phyloP scores from a whole-genome alignment of 768 basidiomycete genomes.

The Mycena chlorophos region DNA sequence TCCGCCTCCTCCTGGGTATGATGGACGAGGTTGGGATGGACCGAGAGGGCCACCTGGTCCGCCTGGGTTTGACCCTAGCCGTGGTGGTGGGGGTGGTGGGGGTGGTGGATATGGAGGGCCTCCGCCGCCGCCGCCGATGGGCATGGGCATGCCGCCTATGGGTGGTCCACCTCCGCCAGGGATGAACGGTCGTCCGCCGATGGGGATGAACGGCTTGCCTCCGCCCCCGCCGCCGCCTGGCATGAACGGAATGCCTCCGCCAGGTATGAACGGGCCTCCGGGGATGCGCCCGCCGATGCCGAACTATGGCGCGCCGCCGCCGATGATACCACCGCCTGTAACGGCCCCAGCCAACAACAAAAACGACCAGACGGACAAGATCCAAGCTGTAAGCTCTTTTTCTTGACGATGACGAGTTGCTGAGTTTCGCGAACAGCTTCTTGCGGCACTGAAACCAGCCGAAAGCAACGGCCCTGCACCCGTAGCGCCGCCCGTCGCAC shows the following conservation, averaged over 20 bases:
- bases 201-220: no score
- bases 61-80: slow-evolving; percentile 24
- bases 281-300: neutral
- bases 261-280: slow-evolving; percentile 11
- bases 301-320: neutral
- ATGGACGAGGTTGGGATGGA: slow-evolving; percentile 40
- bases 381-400: slow-evolving; percentile 60
- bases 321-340: slow-evolving; percentile 15
- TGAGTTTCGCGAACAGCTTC: slow-evolving; percentile 39
- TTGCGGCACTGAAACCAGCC: slow-evolving; percentile 80
- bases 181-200: slow-evolving; percentile 16
- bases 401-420: neutral
- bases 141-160: slow-evolving; percentile 3
- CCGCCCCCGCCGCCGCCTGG: slow-evolving; percentile 22
- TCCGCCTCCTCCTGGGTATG: no score
- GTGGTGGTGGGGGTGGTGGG: slow-evolving; percentile 20
- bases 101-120: slow-evolving; percentile 28
- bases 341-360: slow-evolving; percentile 55
- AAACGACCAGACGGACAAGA: slow-evolving; percentile 83
- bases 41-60: no score
- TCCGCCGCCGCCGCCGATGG: slow-evolving; percentile 23
- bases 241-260: slow-evolving; percentile 33
- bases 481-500: slow-evolving; percentile 34
- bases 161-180: neutral
- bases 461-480: slow-evolving; percentile 40